phyloP scores from a whole-genome alignment of 202 grass and related monocot genomes.

The Setaria italica region DNA sequence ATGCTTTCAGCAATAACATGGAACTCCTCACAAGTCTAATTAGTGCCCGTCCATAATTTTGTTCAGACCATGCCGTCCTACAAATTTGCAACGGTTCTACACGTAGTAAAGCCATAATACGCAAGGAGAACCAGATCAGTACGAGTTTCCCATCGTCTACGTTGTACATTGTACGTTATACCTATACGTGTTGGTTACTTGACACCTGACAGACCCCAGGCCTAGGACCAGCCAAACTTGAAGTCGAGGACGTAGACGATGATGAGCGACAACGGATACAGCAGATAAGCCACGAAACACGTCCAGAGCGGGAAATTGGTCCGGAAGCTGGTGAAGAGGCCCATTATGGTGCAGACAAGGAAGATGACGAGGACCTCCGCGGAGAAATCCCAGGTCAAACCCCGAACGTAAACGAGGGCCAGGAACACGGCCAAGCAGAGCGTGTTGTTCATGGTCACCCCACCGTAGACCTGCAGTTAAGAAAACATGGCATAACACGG shows the following conservation, averaged over 20 bases:
- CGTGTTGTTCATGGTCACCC: constrained; percentile 90
- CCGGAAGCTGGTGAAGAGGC: constrained; percentile 80
- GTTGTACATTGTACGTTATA: background rate
- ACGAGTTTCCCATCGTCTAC: background rate
- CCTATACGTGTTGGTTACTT: background rate
- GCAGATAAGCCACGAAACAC: constrained; percentile 57
- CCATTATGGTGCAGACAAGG: constrained; percentile 86
- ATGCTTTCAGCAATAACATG: no score
- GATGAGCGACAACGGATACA: constrained; percentile 70
- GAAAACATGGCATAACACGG: background rate
- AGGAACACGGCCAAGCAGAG: constrained; percentile 78
- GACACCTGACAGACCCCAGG: background rate
- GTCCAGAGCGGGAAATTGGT: constrained; percentile 84
- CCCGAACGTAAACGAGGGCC: constrained; percentile 66
- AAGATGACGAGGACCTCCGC: constrained; percentile 82
- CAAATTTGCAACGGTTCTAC: no score
- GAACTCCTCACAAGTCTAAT: no score
- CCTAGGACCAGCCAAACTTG: constrained; percentile 80
- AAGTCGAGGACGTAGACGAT: constrained; percentile 83
- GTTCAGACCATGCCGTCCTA: background rate
- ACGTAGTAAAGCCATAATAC: no score
- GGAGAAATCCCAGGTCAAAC: constrained; percentile 84
- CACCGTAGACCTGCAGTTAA: constrained; percentile 75
- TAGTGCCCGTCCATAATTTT: no score
- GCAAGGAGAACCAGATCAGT: no score